Base-by-base conservation (phyloP, 169 alveolate species). In the Plasmodium vivax region DNA sequence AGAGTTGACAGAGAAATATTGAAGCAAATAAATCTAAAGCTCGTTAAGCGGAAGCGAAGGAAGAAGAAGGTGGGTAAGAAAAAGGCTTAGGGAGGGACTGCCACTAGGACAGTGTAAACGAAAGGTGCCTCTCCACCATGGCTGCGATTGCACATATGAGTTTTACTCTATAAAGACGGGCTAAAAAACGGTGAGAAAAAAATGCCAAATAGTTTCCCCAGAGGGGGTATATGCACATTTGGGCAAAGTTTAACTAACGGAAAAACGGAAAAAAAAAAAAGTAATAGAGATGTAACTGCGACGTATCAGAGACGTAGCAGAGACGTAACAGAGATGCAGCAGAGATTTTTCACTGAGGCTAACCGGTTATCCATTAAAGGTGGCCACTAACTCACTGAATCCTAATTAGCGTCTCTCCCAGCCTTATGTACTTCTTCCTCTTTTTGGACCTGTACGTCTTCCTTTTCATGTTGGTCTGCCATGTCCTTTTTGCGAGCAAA, bases 381-480 rank as follows among this genome's bases (percentile, higher is more conserved):
- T 68, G 27, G 81, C 51, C 41, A 38, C 68, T 51, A 82, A 54
- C 58, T 77, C 45, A 85, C 71, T 85, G 93, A 41, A 96, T 94
- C 62, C 97, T 85, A 79, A 96, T 79, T 62, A 96, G 73, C 16
- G 97, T 93, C 56, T 96, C 97, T 16, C 96, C 96, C 19, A 96
- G 80, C 74, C 97, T 84, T 34, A 96, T 96, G 87, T 85, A 96
- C 58, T 96, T 92, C 80, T 96, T 96, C 47, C 96, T 80, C 43
- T 79, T 68, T 72, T 93, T 83, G 80, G 96, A 93, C 73, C 95
- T 90, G 83, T 96, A 96, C 32, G 97, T 96, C 38, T 85, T 90
- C 92, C 96, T 90, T 71, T 95, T 92, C 97, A 96, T 96, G 79
- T 96, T 96, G 30, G 97, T 96, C 23, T 90, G 97, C 97, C 97